phyloP scores from a whole-genome alignment of 1,284 basidiomycete species.

The Neolentinus lepideus region DNA sequence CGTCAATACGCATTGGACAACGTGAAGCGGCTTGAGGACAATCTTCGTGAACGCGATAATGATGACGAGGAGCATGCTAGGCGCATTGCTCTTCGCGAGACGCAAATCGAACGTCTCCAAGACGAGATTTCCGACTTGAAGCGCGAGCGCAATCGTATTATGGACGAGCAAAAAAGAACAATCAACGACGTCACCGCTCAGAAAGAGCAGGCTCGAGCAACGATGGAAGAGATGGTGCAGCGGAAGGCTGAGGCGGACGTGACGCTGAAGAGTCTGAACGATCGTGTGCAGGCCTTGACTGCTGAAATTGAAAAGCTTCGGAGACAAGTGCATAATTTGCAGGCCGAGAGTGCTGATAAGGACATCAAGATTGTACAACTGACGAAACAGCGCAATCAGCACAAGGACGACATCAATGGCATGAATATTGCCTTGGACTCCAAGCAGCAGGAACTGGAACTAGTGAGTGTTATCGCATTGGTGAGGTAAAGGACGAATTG shows the following conservation, averaged over 20 bases:
- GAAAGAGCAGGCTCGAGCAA: slow-evolving; percentile 36
- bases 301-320: slow-evolving; percentile 61
- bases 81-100: slow-evolving; percentile 32
- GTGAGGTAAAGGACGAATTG: not conserved
- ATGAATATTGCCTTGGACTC: slow-evolving; percentile 83
- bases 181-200: slow-evolving; percentile 41
- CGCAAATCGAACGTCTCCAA: slow-evolving; percentile 43
- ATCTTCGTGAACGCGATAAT: slow-evolving; percentile 42
- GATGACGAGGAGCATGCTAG: slow-evolving; percentile 37
- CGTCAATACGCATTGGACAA: slow-evolving; percentile 44
- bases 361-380: slow-evolving; percentile 76
- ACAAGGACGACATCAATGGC: slow-evolving; percentile 72
- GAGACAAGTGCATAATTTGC: slow-evolving; percentile 59
- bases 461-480: slow-evolving; percentile 43
- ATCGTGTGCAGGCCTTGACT: slow-evolving; percentile 42
- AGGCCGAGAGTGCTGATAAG: slow-evolving; percentile 76
- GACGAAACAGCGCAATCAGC: slow-evolving; percentile 56
- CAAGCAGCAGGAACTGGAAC: slow-evolving; percentile 85
- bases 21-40: slow-evolving; percentile 47
- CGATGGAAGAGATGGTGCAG: slow-evolving; percentile 40
- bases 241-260: slow-evolving; percentile 48
- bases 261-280: slow-evolving; percentile 35
- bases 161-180: slow-evolving; percentile 43
- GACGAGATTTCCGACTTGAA: slow-evolving; percentile 45
- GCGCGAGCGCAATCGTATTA: slow-evolving; percentile 43